Base-by-base conservation (phyloP, 495 filamentous ascomycete genomes). In the Durotheca rogersii region DNA sequence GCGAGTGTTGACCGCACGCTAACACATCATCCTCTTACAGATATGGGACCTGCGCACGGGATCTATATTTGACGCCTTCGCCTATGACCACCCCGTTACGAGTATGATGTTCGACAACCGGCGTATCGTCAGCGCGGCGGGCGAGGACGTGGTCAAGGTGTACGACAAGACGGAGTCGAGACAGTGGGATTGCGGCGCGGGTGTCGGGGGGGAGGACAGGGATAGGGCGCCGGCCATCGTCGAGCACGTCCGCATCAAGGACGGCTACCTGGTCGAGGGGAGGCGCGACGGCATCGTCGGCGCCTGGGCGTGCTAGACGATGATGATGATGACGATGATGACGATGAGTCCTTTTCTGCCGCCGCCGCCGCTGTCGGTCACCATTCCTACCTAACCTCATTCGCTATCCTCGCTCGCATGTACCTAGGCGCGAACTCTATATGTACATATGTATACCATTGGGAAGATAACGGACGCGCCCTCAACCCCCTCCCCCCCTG, bases 41-140 rank as follows among this genome's bases (percentile, higher is more conserved):
- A 96, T 99, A 64, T 99, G 93, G 93, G 93, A 99, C 73, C 84
- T 99, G 33, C 87, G 93, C 31, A 99, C 87, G 10, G 93, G 93
- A 30, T 91, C 90, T 10, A 96, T 99, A 57, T 89, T 86, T 64
- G 93, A 99, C 64, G 94, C 91, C 21, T 99, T 88, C 62, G 93
- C 93, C 33, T 99, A 96, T 67, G 90, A 96, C 63, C 78, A 89
- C 61, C 85, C 92, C 0, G 80, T 99, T 53, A 95, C 89, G 17
- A 90, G 86, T 74, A 97, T 97, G 93, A 93, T 93, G 84, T 99
- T 99, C 61, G 93, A 99, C 67, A 75, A 78, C 9, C 84, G 91
- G 19, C 83, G 93, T 32, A 99, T 99, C 52, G 90, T 92, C 6
- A 82, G 89, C 34, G 91, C 93, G 2, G 90, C 89, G 0, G 87